These are phyloP conservation scores for Komagataella pseudopastoris DNA, from an alignment of 805 yeast genomes.

Conservation along the genomic window DNA sequence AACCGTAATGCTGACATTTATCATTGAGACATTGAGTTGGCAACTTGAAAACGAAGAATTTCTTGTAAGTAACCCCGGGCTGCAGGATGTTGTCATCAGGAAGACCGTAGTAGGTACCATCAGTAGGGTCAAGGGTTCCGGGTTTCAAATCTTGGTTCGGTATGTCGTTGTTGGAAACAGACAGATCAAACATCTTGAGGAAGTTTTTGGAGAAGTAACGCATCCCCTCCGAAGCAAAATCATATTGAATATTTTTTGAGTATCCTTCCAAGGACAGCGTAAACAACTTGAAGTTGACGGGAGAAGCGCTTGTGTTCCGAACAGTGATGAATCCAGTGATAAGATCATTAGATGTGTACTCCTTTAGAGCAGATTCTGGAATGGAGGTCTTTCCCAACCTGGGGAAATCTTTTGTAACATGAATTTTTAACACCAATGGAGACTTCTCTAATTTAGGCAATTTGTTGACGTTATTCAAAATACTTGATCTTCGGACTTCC, in stretches of 20 bases:
- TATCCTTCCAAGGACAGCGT: conserved; percentile 43
- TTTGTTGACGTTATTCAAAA: conserved; percentile 15
- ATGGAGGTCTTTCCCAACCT: conserved; percentile 6
- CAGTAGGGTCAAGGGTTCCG: conserved; percentile 4
- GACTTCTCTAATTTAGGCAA: conserved; percentile 9
- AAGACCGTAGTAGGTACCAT: conserved; percentile 22
- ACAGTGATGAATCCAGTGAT: conserved; percentile 42
- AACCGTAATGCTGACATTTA: conserved; percentile 20
- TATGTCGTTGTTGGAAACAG: conserved; percentile 24
- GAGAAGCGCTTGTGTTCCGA: conserved; percentile 23
- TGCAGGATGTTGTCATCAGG: conserved; percentile 27
- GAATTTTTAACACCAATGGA: conserved; percentile 12
- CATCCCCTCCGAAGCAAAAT: not conserved
- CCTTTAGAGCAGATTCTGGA: conserved; percentile 24
- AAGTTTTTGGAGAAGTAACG: not conserved
- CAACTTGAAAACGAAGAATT: conserved; percentile 41
- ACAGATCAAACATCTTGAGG: conserved; percentile 1
- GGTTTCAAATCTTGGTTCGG: conserved; percentile 8
- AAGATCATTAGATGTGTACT: conserved; percentile 55
- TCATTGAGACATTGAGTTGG: conserved; percentile 39
- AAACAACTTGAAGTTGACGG: conserved; percentile 50
- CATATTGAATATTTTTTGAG: not conserved
- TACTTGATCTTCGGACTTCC: not conserved
- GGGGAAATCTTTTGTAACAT: conserved; percentile 30
- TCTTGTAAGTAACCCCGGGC: conserved; percentile 37